A percentile compares a stretch with the other conserved stretches of the same genome.
Evolutionary conservation across 208 protist species (phyloP).

Genomic region (Acanthamoeba lenticulata): DNA sequence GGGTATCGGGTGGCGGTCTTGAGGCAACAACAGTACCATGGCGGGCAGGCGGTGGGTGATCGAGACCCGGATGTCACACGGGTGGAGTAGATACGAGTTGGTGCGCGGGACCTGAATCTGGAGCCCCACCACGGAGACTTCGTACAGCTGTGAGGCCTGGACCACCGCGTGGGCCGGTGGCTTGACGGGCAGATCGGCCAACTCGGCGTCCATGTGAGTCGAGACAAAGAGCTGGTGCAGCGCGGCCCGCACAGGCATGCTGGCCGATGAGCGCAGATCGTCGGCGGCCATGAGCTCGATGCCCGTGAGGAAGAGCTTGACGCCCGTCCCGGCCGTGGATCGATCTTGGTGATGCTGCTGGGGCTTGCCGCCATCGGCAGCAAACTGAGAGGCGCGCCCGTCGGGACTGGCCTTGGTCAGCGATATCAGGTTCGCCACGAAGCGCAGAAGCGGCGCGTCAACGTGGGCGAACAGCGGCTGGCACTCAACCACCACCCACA

Average conservation of each 20-base stretch:
- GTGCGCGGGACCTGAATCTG: background rate
- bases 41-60: background rate
- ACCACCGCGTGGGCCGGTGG: background rate
- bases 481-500: conserved; percentile 46
- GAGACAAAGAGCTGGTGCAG: conserved; percentile 37
- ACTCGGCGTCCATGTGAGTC: conserved; percentile 28
- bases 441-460: background rate
- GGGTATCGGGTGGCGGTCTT: background rate
- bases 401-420: background rate
- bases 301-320: conserved; percentile 44
- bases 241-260: background rate
- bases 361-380: background rate
- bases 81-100: conserved; percentile 60
- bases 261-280: background rate
- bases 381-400: background rate
- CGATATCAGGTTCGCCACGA: background rate
- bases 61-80: conserved; percentile 1
- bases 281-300: conserved; percentile 24
- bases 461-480: conserved; percentile 3
- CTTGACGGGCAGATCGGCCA: background rate
- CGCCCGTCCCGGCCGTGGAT: background rate
- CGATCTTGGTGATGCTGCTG: background rate
- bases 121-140: conserved; percentile 21
- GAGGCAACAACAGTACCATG: background rate
- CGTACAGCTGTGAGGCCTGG: conserved; percentile 22